A percentile compares a stretch with the other conserved stretches of the same genome.
phyloP scores from a whole-genome alignment of 2,329 filamentous ascomycete species.

The Sclerotinia minor region DNA sequence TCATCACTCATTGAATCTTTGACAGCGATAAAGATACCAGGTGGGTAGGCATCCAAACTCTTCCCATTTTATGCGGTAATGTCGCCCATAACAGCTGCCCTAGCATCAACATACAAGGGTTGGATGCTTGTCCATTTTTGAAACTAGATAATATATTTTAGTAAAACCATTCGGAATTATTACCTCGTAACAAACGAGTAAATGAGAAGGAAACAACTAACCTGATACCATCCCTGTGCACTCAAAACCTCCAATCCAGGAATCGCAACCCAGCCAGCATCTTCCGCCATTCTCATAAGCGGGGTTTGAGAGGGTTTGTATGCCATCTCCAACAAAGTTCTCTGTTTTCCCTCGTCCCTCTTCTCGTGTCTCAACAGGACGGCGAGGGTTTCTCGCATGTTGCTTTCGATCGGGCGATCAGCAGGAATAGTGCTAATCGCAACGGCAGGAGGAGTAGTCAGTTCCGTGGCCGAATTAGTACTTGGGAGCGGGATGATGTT shows the following conservation, averaged over 20 bases:
- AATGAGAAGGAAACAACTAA: slow-evolving; percentile 46
- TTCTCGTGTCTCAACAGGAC: slow-evolving; percentile 50
- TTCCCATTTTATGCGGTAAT: neutral
- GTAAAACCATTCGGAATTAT: slow-evolving; percentile 31
- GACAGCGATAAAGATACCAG: neutral
- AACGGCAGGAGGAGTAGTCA: slow-evolving; percentile 61
- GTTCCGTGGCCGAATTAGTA: slow-evolving; percentile 50
- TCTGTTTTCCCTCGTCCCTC: slow-evolving; percentile 42
- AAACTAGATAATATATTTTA: slow-evolving; percentile 52
- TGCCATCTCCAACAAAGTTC: slow-evolving; percentile 87
- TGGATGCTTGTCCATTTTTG: slow-evolving; percentile 81
- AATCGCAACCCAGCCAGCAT: slow-evolving; percentile 78
- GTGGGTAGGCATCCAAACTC: neutral
- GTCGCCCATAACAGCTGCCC: slow-evolving; percentile 54
- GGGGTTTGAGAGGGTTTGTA: slow-evolving; percentile 86
- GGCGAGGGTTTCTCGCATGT: slow-evolving; percentile 65
- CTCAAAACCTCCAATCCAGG: slow-evolving; percentile 86
- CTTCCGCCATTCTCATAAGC: slow-evolving; percentile 78
- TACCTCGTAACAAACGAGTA: slow-evolving; percentile 19
- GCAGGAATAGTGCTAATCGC: slow-evolving; percentile 90
- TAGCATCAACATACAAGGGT: slow-evolving; percentile 69
- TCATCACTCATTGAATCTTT: neutral
- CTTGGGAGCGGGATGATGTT: slow-evolving; percentile 64
- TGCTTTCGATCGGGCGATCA: slow-evolving; percentile 75
- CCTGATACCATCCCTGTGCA: slow-evolving; percentile 86